These are phyloP conservation scores for Fraxinus anomala DNA, from an alignment of 257 asterid genomes.

Conservation along the genomic window DNA sequence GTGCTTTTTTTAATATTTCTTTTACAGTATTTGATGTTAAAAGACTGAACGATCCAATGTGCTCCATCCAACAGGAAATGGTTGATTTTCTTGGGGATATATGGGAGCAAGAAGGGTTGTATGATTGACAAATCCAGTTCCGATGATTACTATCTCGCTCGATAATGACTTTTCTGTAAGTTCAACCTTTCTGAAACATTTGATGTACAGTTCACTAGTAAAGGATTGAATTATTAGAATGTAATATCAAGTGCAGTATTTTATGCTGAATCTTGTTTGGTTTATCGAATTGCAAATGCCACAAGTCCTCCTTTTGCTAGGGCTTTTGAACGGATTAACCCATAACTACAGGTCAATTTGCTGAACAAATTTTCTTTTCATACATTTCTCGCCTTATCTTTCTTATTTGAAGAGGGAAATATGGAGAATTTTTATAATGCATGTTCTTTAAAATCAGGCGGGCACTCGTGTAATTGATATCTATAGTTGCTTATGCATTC, in stretches of 20 bases:
- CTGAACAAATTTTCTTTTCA: neutral
- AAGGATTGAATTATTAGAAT: neutral
- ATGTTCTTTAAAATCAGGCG: no score
- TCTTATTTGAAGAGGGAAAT: neutral
- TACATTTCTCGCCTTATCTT: neutral
- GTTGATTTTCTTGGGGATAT: constrained; percentile 71
- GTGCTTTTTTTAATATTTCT: neutral
- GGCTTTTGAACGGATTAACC: neutral
- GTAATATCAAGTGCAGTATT: neutral
- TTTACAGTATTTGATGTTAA: neutral
- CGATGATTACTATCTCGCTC: neutral
- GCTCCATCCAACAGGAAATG: constrained; percentile 55
- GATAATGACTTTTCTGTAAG: constrained; percentile 1
- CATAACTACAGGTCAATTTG: neutral
- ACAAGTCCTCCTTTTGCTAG: neutral
- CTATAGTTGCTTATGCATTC: neutral
- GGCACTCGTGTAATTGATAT: neutral
- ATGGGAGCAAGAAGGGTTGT: constrained; percentile 79
- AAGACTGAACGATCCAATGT: constrained; percentile 15
- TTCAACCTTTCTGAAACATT: constrained; percentile 23
- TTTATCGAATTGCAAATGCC: neutral
- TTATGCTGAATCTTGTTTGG: neutral
- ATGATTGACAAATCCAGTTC: constrained; percentile 36
- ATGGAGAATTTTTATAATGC: neutral
- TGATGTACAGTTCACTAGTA: constrained; percentile 29